phyloP scores from a whole-genome alignment of 2,329 filamentous ascomycete genomes.

The Colletotrichum somersetense region DNA sequence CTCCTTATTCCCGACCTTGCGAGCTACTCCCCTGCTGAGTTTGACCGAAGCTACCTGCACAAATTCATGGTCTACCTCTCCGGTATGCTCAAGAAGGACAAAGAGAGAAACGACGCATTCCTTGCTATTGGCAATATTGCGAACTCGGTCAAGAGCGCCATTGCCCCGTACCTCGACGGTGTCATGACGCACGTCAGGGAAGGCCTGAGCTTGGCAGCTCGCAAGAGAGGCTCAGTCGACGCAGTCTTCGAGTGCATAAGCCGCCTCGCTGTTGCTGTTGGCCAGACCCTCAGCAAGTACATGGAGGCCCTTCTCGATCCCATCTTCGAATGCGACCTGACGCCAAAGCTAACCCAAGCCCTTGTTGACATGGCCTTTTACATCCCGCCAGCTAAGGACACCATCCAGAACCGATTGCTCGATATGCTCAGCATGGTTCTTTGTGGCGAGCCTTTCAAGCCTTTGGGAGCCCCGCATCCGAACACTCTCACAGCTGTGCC shows the following conservation, averaged over 20 bases:
- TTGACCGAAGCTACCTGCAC: conserved; percentile 88
- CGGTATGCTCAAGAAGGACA: conserved; percentile 92
- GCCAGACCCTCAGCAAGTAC: conserved; percentile 97
- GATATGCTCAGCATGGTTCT: conserved; percentile 96
- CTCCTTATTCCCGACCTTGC: conserved; percentile 92
- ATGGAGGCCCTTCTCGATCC: conserved; percentile 96
- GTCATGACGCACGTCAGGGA: conserved; percentile 95
- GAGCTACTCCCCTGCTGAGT: conserved; percentile 91
- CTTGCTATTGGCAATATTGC: conserved; percentile 96
- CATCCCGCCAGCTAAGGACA: conserved; percentile 92
- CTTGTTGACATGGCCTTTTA: conserved; percentile 99
- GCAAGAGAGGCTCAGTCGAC: conserved; percentile 73
- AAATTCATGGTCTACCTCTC: conserved; percentile 98
- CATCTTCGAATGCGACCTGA: conserved; percentile 96
- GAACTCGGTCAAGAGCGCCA: conserved; percentile 94
- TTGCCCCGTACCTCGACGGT: conserved; percentile 93
- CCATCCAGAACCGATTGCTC: conserved; percentile 92
- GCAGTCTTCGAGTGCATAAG: conserved; percentile 98
- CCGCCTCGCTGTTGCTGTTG: conserved; percentile 93
- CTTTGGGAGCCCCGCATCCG: conserved; percentile 86
- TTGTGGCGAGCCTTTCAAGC: conserved; percentile 91
- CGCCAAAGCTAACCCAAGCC: conserved; percentile 92
- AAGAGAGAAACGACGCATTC: conserved; percentile 94
- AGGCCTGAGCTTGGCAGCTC: conserved; percentile 84
- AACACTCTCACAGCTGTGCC: conserved; percentile 86